These are phyloP conservation scores for Globisporangium lucens DNA, from an alignment of 352 stramenopile genomes.

Conservation along the genomic window DNA sequence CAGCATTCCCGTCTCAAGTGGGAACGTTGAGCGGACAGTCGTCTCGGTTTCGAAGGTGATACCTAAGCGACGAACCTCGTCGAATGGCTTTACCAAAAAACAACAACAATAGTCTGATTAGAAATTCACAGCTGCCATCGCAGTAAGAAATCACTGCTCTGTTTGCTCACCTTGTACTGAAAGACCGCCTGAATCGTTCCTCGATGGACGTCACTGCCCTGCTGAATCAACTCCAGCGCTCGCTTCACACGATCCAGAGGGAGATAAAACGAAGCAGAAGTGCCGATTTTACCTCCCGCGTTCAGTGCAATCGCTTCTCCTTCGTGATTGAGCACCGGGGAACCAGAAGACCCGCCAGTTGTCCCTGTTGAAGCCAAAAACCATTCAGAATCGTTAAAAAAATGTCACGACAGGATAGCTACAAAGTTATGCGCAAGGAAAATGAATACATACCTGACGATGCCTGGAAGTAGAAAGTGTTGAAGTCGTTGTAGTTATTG, in stretches of 20 bases:
- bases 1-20: conserved; percentile 88
- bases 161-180: conserved; percentile 65
- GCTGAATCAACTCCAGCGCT: conserved; percentile 79
- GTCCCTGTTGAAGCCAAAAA: conserved; percentile 29
- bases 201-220: conserved; percentile 63
- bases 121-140: background rate
- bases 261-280: conserved; percentile 89
- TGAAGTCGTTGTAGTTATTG: conserved; percentile 93
- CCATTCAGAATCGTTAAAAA: background rate
- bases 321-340: conserved; percentile 84
- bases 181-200: conserved; percentile 90
- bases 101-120: background rate
- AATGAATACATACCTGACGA: conserved; percentile 55
- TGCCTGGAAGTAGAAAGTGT: conserved; percentile 93
- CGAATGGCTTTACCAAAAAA: conserved; percentile 55
- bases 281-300: conserved; percentile 85
- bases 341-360: conserved; percentile 86
- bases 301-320: conserved; percentile 91
- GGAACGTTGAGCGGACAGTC: conserved; percentile 71
- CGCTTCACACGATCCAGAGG: conserved; percentile 87
- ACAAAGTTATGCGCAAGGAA: conserved; percentile 6
- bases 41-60: conserved; percentile 74
- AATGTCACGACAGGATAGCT: background rate
- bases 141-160: background rate
- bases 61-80: conserved; percentile 86